Evolutionary conservation across 2,329 filamentous ascomycete species (phyloP), one percentile per base, ranked within the genome.

Genomic region (Sordariomycetes sp.): DNA sequence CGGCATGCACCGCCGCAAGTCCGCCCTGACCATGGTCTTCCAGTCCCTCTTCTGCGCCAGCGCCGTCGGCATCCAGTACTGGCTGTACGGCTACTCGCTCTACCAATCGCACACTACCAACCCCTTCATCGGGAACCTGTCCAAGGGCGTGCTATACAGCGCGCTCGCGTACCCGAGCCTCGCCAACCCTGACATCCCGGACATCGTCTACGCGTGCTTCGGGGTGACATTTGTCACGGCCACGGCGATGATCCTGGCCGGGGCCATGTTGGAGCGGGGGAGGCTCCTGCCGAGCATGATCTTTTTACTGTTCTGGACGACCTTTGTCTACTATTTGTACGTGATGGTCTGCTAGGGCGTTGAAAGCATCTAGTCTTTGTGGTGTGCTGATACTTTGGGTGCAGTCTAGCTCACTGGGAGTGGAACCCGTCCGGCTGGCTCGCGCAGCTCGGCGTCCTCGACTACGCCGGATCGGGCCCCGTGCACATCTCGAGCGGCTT

Each of bases 351-450:
- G 28, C 37, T 3, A 18, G 3, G 4, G 18, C 14, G 7, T 7
- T 43, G 37, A 16, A 14, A 16, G 3, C 3, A 43, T 10, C 14
- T 43, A 10, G 14, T 43, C 4, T 16, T 10, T 7, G 3, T 4
- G 14, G 3, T 14, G 37, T 43, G n/a, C n/a, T n/a, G n/a, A n/a
- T n/a, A n/a, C 3, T 16, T 10, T n/a, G 3, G 37, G 3, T 43
- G 14, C 37, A 66, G 79, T 0, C 78, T 86, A 40, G 83, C 83
- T 0, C 83, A 79, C 70, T 86, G 83, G 82, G 84, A 82, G 3
- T 87, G 84, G 84, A 87, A 87, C 64, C 65, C 77, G n/a, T 80
- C 78, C 57, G 83, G 84, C 12, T 87, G 84, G 83, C 71, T 87
- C 0, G 85, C 74, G 68, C 80, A 84, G 24, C 75, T 86, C 2